Evolutionary conservation across 192 early-diverging fungal species (phyloP), one percentile per base, ranked within the genome.

Genomic region (Diversispora epigaea): DNA sequence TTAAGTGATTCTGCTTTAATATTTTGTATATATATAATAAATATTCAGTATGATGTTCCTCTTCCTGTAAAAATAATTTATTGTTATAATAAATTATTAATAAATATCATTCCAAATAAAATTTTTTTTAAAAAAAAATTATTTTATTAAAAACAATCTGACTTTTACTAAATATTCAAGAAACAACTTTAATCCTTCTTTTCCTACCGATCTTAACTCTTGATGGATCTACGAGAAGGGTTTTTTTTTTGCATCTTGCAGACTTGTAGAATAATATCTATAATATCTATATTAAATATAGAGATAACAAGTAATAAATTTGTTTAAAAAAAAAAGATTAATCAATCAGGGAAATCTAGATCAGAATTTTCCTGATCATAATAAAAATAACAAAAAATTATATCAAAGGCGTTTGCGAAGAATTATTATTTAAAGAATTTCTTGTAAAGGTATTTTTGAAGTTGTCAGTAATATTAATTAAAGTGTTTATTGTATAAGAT

Each of bases 151-250:
- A 21, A 5, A 21, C 19, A 8, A 83, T 76, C 21, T 83, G 79
- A 54, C 86, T 87, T 52, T 82, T 83, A 47, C 86, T 3, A 89
- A 44, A 62, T 89, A 86, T 62, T 89, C 87, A 3, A 89, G 65
- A 60, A 87, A 89, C 6, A 66, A 71, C 43, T 77, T 72, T 15
- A 81, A 62, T 5, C 78, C 80, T 0, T 71, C 77, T 21, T 78
- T 76, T 40, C 81, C 85, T 43, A 80, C 77, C 0, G 65, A 22
- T 22, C 80, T 76, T 14, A 81, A 74, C 21, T 58, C 76, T 0
- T 41, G 54, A 9, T 1, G 80, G 63, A 55, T 89, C 81, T 71
- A 89, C 71, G 25, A 81, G 49, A 0, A 72, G 62, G 3, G 82
- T n/a, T n/a, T 58, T 11, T 77, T 61, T 50, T 76, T 78, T 4